Conservation (phyloP, 148 eudicot genomes). For the Agrostemma githago region DNA sequence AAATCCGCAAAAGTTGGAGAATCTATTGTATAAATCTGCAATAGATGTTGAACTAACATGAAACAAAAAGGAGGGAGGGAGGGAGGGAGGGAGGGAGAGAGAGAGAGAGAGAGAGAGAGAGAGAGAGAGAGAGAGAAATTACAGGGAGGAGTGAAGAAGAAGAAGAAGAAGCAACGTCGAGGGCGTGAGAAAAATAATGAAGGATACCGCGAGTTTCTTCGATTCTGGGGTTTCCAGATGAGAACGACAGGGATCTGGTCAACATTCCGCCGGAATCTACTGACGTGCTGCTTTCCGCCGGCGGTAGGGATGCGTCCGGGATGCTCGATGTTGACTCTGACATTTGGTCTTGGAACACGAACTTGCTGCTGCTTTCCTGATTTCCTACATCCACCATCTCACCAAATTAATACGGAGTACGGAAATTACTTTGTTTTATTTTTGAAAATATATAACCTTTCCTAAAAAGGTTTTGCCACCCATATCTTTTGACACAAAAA, state of each 20-base stretch:
- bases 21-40: not conserved
- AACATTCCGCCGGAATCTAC: slow-evolving; percentile 28
- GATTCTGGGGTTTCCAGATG: slow-evolving; percentile 95
- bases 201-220: slow-evolving; percentile 80
- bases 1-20: no score
- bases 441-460: no score
- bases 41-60: no score
- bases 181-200: slow-evolving; percentile 51
- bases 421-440: no score
- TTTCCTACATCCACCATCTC: not conserved
- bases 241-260: slow-evolving; percentile 53
- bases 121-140: slow-evolving; percentile 2
- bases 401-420: no score
- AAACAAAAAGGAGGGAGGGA: no score
- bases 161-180: slow-evolving; percentile 34
- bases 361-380: not conserved
- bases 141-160: slow-evolving; percentile 54
- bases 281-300: slow-evolving; percentile 10
- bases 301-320: not conserved
- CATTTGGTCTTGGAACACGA: slow-evolving; percentile 6
- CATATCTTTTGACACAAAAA: no score
- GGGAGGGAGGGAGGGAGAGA: no score
- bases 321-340: slow-evolving; percentile 8
- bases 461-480: no score
- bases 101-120: not conserved